These are phyloP conservation scores for Pseudogymnoascus sp. DNA, from an alignment of 2,329 filamentous ascomycete species.

Conservation along the genomic window DNA sequence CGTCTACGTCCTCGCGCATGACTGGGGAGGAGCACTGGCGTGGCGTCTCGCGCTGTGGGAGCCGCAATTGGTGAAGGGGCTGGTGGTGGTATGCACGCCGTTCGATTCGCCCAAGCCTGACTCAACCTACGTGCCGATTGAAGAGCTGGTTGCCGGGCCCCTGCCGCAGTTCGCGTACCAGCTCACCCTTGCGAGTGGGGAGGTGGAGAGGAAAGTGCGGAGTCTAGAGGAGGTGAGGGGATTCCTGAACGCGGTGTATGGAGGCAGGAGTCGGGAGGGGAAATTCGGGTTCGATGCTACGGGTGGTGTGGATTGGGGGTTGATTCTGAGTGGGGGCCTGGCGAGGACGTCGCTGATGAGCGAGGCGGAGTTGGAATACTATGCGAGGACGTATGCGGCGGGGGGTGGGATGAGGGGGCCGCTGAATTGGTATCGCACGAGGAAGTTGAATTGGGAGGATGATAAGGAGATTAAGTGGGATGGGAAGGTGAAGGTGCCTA, in stretches of 20 bases:
- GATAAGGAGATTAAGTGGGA: constrained; percentile 53
- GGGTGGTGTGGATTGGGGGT: constrained; percentile 42
- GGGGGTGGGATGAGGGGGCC: constrained; percentile 61
- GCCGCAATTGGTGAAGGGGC: constrained; percentile 60
- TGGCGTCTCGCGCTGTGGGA: constrained; percentile 69
- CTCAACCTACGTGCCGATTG: constrained; percentile 45
- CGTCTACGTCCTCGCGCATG: constrained; percentile 83
- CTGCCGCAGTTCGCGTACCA: constrained; percentile 76
- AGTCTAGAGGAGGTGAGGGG: constrained; percentile 55
- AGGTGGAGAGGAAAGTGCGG: constrained; percentile 51
- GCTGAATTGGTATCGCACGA: constrained; percentile 80
- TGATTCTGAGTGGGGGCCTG: constrained; percentile 49
- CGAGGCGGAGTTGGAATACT: constrained; percentile 67
- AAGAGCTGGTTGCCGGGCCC: constrained; percentile 47
- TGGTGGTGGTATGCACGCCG: constrained; percentile 78
- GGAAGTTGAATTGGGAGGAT: constrained; percentile 66
- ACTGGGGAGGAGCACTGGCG: constrained; percentile 78
- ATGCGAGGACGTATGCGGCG: constrained; percentile 46
- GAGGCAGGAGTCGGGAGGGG: constrained; percentile 50
- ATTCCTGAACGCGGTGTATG: constrained; percentile 66
- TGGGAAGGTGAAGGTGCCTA: constrained; percentile 49
- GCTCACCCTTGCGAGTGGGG: constrained; percentile 64
- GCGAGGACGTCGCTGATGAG: constrained; percentile 51
- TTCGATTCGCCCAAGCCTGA: constrained; percentile 46
- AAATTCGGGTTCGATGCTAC: constrained; percentile 50